phyloP scores from a whole-genome alignment of 2,329 filamentous ascomycete genomes.

The Chrysoporthe deuterocubensis region DNA sequence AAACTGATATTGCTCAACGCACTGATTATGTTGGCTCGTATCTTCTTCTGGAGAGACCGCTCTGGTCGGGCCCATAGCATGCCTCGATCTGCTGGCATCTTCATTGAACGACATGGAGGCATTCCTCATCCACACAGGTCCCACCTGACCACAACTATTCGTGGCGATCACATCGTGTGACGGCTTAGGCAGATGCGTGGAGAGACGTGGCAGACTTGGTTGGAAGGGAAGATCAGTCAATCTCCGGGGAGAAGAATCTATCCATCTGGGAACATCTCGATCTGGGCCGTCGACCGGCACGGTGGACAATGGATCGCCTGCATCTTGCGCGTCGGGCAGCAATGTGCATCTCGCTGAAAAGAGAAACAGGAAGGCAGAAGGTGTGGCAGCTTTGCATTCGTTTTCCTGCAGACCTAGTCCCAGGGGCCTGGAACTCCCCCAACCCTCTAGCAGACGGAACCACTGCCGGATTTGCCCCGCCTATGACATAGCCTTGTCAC shows the following conservation, averaged over 20 bases:
- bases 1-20: no score
- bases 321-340: background rate
- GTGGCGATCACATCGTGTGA: background rate
- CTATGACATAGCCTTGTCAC: conserved; percentile 10
- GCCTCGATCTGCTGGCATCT: no score
- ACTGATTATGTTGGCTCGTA: no score
- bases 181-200: background rate
- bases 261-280: background rate
- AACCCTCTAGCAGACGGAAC: background rate
- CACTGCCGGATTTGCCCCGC: conserved; percentile 6
- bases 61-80: no score
- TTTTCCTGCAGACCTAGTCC: background rate
- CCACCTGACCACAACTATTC: background rate
- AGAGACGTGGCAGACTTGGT: conserved; percentile 4
- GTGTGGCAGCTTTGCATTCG: conserved; percentile 9
- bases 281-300: background rate
- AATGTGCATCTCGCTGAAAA: background rate
- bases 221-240: background rate
- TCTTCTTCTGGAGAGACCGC: no score
- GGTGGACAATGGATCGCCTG: background rate
- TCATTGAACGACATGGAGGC: no score
- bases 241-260: background rate
- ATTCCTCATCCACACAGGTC: no score
- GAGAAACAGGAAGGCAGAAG: no score
- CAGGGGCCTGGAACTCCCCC: conserved; percentile 1